Evolutionary conservation across 2,329 filamentous ascomycete genomes (phyloP), one percentile per base, ranked within the genome.

Genomic region (Capronia epimyces): DNA sequence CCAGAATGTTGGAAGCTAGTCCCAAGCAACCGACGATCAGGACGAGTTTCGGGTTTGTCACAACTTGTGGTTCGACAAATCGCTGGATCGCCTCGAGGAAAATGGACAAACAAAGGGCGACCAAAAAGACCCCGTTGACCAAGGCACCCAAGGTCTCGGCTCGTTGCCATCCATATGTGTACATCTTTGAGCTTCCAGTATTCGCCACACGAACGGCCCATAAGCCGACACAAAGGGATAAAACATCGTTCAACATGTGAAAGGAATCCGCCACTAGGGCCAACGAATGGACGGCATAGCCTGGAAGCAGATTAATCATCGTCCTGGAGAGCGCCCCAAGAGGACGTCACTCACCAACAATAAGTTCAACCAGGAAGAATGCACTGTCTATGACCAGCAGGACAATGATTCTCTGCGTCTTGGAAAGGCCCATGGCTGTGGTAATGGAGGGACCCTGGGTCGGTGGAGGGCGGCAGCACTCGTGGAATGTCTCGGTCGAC

Each of bases 231-330:
- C 84, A 79, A 12, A 98, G 75, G 1, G 93, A 97, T 55, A 98
- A 84, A 62, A 98, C 93, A 80, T 98, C 93, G 75, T 98, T 98
- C 55, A 98, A 77, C 93, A 98, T 98, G 72, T 98, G 93, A 70
- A 98, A 98, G 53, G 93, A 89, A 74, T 98, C 93, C 47, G 93
- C 93, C 66, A 94, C 89, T 52, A 98, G 79, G 31, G 93, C 93
- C 61, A 98, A 80, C 15, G 93, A 97, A 66, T 90, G 85, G 54
- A 95, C 89, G 57, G 84, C 75, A 75, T 95, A 88, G 55, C 93
- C 78, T 79, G 56, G 21, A 40, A 21, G 25, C 20, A 10, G 12
- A 21, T 42, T 15, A 42, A 15, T 25, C 16, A n/a, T 13, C 20
- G 9, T 18, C 3, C 20, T 10, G 8, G 18, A 9, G 4, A 42